Base-by-base conservation (phyloP, 179 eudicot species). In the Beta macrorhiza region DNA sequence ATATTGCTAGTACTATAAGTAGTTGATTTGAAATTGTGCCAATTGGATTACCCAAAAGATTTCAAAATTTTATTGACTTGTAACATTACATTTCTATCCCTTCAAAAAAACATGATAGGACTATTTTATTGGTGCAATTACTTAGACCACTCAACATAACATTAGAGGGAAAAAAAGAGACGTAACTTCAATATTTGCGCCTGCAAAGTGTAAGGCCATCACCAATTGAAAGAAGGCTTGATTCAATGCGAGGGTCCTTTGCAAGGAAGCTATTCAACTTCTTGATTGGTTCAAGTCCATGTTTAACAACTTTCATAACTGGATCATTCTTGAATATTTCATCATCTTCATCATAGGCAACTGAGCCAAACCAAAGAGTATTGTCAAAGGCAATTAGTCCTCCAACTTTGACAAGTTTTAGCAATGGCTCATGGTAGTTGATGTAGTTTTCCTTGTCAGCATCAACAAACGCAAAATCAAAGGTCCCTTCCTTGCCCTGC, bases 401-500 rank as follows among this genome's bases (percentile, higher is more conserved):
- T 55, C 92, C 92, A 22, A 86, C 86, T 51, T 80, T 89, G 2
- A 89, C 89, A 44, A 89, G 76, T 58, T 85, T 83, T 58, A 89
- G 8, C 62, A 85, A n/a, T 44, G 42, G 37, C 9, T 88, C 90
- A 37, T 86, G 90, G 78, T 88, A 89, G 55, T 85, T 83, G 12
- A 78, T 74, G 79, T 88, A 88, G 71, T 85, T 86, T 7, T 61
- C 82, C 73, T 89, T 89, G 68, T 89, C 92, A 0, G 92, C 92
- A 45, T 89, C 90, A 19, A 88, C 85, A 62, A 88, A 89, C 58
- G 86, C 87, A 70, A 86, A 89, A 68, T 89, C 90, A 42, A 83
- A 86, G 0, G 58, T 74, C 11, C 85, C 90, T 78, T 84, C 88
- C 17, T 83, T 64, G 1, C 86, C 84, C 86, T 84, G 42, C 14